Conservation (phyloP, 148 eudicot genomes). For the Limonium bicolor region DNA sequence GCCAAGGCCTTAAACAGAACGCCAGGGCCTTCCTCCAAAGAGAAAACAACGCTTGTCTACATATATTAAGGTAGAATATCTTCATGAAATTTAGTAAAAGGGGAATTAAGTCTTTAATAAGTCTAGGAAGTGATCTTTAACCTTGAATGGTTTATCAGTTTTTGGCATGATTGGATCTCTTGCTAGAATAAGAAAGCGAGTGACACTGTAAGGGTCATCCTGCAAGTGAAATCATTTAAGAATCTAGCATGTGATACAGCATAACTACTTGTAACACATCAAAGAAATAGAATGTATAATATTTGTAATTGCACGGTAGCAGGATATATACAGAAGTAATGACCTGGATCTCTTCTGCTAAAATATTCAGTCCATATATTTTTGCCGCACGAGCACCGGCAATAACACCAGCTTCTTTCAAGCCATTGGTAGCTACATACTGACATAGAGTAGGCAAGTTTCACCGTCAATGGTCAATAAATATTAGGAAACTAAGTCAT, state of each 20-base stretch:
- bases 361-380: conserved; percentile 36
- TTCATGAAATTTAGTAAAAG: background rate
- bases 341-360: conserved; percentile 47
- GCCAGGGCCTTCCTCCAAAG: conserved; percentile 42
- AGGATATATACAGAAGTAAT: background rate
- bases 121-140: background rate
- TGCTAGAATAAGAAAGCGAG: conserved; percentile 34
- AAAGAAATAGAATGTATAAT: background rate
- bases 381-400: conserved; percentile 44
- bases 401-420: conserved; percentile 36
- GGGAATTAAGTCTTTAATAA: background rate
- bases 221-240: background rate
- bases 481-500: too few species aligned
- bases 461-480: background rate
- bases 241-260: background rate
- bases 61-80: background rate
- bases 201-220: conserved; percentile 41
- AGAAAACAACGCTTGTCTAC: conserved; percentile 42
- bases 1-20: conserved; percentile 39
- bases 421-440: conserved; percentile 32
- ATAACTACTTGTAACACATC: background rate
- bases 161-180: conserved; percentile 42
- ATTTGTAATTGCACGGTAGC: background rate
- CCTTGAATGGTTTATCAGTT: conserved; percentile 36
- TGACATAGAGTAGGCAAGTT: background rate